Evolutionary conservation across 805 yeast genomes (phyloP), one percentile per base, ranked within the genome.

Genomic region (Pichia sporocuriosa): DNA sequence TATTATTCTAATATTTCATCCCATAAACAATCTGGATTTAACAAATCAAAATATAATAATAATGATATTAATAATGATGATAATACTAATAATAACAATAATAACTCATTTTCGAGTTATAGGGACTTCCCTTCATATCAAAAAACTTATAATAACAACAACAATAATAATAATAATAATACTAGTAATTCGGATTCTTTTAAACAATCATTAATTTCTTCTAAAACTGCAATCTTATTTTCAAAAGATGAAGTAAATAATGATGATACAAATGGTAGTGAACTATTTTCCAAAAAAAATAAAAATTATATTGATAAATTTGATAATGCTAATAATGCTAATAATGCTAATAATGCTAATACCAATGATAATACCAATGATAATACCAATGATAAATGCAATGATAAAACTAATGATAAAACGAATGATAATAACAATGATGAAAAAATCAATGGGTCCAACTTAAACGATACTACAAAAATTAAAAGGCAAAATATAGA

Each of bases 391-490:
- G n/a, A 36, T 22, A 24, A 32, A 4, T 16, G n/a, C 12, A 19
- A 32, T 16, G 24, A 32, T 17, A 15, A 32, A 6, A 17, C 8
- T 20, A 29, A 15, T 16, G 27, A 21, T 8, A 35, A 31, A 31
- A n/a, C 8, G 13, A 15, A 31, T 12, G 39, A 11, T 8, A 23
- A 26, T 23, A 4, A 22, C 3, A 20, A 28, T 9, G 27, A 4
- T n/a, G 32, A 34, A 17, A 6, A 21, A 23, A 32, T 9, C 12
- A 42, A 46, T 21, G 43, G 41, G 8, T 42, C 33, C 25, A 37
- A 38, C 6, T 17, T 3, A 13, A n/a, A 13, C 13, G 17, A 34
- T 9, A 15, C 23, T 12, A 23, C 11, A 11, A 23, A 23, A 8
- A 23, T n/a, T n/a, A n/a, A n/a, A n/a, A n/a, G n/a, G n/a, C n/a